These are phyloP conservation scores for Cladosporium sp. DNA, from an alignment of 2,329 filamentous ascomycete genomes.

Conservation along the genomic window DNA sequence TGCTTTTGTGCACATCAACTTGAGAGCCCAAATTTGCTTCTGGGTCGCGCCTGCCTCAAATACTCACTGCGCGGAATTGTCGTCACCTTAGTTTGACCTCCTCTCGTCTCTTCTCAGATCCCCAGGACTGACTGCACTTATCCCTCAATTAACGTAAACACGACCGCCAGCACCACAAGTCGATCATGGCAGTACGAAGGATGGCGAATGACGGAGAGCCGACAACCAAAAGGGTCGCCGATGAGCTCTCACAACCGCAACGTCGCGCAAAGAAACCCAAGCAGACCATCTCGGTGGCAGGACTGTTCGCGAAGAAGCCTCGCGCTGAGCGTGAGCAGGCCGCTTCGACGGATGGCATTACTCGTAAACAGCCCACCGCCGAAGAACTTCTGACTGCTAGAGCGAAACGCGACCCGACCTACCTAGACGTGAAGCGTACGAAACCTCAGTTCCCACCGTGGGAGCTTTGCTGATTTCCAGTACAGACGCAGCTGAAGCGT, in stretches of 20 bases:
- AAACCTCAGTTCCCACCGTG: not conserved
- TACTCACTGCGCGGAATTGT: not conserved
- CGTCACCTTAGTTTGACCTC: not conserved
- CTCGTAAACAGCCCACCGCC: not conserved
- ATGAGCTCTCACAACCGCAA: not conserved
- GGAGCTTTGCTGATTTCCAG: not conserved
- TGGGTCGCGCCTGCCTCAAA: not conserved
- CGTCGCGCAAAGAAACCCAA: not conserved
- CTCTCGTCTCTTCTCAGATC: not conserved
- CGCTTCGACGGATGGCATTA: not conserved
- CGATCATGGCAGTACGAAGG: not conserved
- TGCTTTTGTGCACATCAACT: too few relatives aligned
- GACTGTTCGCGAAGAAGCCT: slow-evolving; percentile 6
- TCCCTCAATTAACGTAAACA: too few relatives aligned
- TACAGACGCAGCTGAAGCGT: slow-evolving; percentile 17
- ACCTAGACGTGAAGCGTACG: slow-evolving; percentile 13
- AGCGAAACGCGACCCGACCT: slow-evolving; percentile 7
- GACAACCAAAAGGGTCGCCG: not conserved
- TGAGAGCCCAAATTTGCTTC: not conserved
- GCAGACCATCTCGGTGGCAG: not conserved
- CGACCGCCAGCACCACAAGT: too few relatives aligned
- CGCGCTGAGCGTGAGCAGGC: not conserved
- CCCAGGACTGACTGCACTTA: too few relatives aligned
- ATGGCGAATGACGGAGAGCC: not conserved
- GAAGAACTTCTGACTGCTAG: not conserved